Conservation (phyloP, 345 rosid genomes). For the Garcia nutans region DNA sequence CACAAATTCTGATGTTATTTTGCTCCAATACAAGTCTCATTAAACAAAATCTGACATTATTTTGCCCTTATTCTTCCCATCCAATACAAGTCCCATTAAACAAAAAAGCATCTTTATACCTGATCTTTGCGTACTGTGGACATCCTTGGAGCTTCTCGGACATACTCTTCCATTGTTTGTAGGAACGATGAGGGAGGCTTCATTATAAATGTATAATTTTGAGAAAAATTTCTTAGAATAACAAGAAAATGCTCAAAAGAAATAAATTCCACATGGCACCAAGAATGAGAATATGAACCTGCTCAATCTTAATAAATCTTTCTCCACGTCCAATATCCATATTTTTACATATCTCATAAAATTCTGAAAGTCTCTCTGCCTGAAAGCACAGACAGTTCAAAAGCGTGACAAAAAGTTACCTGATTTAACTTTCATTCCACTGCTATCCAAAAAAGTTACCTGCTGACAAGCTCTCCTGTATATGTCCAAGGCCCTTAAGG, state of each 20-base stretch:
- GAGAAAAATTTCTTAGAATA: background rate
- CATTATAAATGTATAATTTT: constrained; percentile 19
- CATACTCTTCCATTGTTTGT: constrained; percentile 99
- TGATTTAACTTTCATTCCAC: constrained; percentile 4
- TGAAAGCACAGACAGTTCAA: constrained; percentile 30
- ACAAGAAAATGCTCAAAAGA: background rate
- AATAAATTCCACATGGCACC: constrained; percentile 7
- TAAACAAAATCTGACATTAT: background rate
- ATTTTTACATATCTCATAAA: constrained; percentile 88
- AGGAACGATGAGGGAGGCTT: constrained; percentile 92
- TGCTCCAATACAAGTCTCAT: too few species aligned
- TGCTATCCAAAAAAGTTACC: constrained; percentile 45
- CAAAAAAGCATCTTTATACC: constrained; percentile 41
- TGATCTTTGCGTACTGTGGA: constrained; percentile 63
- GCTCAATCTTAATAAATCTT: constrained; percentile 80
- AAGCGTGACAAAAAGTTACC: background rate
- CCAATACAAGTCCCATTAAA: background rate
- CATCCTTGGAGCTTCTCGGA: constrained; percentile 72
- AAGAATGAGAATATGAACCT: constrained; percentile 50
- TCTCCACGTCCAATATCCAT: constrained; percentile 83
- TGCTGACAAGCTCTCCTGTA: constrained; percentile 87
- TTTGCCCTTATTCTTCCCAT: background rate
- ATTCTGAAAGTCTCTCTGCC: constrained; percentile 94
- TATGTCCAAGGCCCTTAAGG: constrained; percentile 74
- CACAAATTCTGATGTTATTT: background rate